A percentile compares a stretch with the other conserved stretches of the same genome.
phyloP scores from a whole-genome alignment of 2,329 filamentous ascomycete genomes.

The Fusarium sp. region DNA sequence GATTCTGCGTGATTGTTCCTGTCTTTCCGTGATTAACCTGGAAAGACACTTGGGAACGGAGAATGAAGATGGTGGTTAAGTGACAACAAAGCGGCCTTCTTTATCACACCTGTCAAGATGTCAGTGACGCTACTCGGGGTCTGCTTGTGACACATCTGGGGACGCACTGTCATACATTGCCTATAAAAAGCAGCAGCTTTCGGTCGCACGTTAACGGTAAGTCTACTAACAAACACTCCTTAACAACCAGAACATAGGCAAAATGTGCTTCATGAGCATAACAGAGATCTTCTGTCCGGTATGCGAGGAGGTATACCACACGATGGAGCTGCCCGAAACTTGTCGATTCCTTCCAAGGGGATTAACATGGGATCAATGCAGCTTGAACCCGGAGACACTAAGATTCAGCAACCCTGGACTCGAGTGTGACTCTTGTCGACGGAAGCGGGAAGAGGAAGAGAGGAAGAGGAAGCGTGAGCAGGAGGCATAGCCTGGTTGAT shows the following conservation, averaged over 20 bases:
- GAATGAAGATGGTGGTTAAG: neutral
- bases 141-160: no score
- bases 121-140: neutral
- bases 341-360: neutral
- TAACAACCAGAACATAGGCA: rapidly evolving
- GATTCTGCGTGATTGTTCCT: rapidly evolving
- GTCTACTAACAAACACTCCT: rapidly evolving
- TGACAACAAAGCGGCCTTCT: neutral
- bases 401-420: neutral
- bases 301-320: neutral
- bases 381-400: neutral
- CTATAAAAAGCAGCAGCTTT: neutral
- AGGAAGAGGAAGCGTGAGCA: neutral
- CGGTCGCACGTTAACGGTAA: rapidly evolving
- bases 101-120: neutral
- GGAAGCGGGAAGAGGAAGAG: neutral
- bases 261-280: neutral
- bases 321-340: neutral
- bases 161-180: neutral
- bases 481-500: neutral
- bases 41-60: rapidly evolving
- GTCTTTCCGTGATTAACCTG: rapidly evolving
- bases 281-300: neutral
- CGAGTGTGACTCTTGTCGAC: neutral
- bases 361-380: neutral